Evolutionary conservation across 306 rosid species (phyloP).

Genomic region (Cucurbita maxima): DNA sequence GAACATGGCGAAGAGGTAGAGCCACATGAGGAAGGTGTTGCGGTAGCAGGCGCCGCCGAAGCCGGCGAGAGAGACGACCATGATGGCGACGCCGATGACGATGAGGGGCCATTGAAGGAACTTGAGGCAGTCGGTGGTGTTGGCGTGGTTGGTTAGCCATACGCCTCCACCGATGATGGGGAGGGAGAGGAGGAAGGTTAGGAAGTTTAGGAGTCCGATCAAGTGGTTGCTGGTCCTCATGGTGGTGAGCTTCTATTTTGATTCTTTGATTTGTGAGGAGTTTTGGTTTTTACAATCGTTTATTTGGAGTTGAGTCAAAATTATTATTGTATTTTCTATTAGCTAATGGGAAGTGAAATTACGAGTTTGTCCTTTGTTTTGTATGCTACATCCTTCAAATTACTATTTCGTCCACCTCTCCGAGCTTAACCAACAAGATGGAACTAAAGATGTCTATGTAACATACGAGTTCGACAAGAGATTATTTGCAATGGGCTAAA

Average conservation of each 20-base stretch:
- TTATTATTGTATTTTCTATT: too few species aligned
- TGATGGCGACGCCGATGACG: constrained; percentile 41
- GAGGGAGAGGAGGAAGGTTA: constrained; percentile 67
- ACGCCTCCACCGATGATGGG: constrained; percentile 86
- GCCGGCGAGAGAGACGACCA: constrained; percentile 69
- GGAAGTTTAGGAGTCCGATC: constrained; percentile 63
- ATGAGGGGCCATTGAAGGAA: constrained; percentile 98
- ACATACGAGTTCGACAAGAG: too few species aligned
- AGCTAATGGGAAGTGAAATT: too few species aligned
- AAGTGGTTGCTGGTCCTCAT: constrained; percentile 75
- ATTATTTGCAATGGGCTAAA: too few species aligned
- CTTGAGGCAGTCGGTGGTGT: constrained; percentile 80
- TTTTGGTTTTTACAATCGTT: too few species aligned
- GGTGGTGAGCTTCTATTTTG: background rate
- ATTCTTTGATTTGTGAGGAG: too few species aligned
- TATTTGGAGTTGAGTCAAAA: too few species aligned
- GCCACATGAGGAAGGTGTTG: constrained; percentile 56
- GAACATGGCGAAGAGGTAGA: constrained; percentile 75
- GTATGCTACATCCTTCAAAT: too few species aligned
- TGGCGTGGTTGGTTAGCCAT: constrained; percentile 88
- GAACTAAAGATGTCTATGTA: too few species aligned
- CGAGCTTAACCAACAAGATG: too few species aligned
- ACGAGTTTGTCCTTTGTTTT: too few species aligned
- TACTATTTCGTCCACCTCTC: too few species aligned
- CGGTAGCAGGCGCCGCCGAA: constrained; percentile 86